These are phyloP conservation scores for Capsicum pubescens DNA, from an alignment of 257 asterid genomes.

Conservation along the genomic window DNA sequence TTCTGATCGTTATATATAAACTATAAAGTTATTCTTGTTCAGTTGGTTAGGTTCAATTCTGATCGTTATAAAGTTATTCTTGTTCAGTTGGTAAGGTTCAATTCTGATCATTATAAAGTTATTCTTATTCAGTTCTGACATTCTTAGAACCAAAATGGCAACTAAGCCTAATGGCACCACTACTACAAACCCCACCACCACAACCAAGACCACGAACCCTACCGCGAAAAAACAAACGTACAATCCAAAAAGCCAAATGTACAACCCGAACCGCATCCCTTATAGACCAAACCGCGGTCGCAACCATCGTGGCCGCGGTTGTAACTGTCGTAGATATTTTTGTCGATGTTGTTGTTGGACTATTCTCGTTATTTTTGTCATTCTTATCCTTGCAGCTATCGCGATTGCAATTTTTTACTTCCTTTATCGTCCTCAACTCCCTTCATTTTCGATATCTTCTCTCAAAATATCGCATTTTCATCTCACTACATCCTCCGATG, in stretches of 20 bases:
- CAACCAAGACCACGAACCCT: neutral
- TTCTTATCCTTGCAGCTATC: slow-evolving; percentile 66
- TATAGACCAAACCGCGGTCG: neutral
- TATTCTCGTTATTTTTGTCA: slow-evolving; percentile 46
- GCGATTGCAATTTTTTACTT: slow-evolving; percentile 68
- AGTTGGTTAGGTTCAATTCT: too few relatives aligned
- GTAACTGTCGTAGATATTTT: slow-evolving; percentile 11
- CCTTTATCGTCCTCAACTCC: slow-evolving; percentile 80
- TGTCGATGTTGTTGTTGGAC: slow-evolving; percentile 18
- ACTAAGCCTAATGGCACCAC: slow-evolving; percentile 15
- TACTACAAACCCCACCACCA: neutral
- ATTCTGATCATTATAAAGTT: too few relatives aligned
- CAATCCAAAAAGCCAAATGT: neutral
- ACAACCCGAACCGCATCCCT: neutral
- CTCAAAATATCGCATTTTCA: slow-evolving; percentile 65
- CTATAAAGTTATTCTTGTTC: too few relatives aligned
- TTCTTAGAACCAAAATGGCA: slow-evolving; percentile 7
- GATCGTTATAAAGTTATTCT: too few relatives aligned
- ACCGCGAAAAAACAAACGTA: neutral
- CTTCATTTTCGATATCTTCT: slow-evolving; percentile 65
- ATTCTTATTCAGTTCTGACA: too few relatives aligned
- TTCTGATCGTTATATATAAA: too few relatives aligned
- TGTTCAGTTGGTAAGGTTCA: too few relatives aligned
- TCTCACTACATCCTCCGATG: slow-evolving; percentile 72
- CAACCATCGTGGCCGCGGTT: neutral